Evolutionary conservation across 768 basidiomycete species (phyloP), one percentile per base, ranked within the genome.

Genomic region (Baorangia bicolor): DNA sequence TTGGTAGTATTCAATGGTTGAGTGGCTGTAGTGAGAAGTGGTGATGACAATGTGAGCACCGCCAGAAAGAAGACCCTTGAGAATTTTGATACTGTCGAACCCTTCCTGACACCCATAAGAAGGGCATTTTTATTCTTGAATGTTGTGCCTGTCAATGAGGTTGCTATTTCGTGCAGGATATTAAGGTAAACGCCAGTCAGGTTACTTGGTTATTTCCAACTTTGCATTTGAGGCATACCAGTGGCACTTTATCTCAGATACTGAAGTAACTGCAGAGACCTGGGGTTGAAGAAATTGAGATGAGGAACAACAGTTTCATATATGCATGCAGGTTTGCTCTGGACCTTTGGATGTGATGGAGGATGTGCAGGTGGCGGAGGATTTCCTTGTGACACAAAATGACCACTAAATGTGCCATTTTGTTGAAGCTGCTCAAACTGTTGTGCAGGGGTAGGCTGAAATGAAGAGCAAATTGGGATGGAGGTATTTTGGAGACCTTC

Each of bases 71-170:
- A 98, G 84, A 58, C 97, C 97, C 73, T 97, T 98, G 59, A 99
- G 81, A 58, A 99, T 91, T 74, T 98, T 97, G 48, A 97, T 91
- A 55, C 97, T 97, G 62, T 99, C 4, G 94, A 97, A 12, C 94
- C 96, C 68, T 94, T 96, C 48, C 97, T 97, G 49, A 98, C 97
- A 67, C 97, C 97, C 31, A 97, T 99, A 28, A 98, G 81, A 18
- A 99, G 83, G 2, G 97, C 97, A 65, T 98, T 98, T 82, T 98
- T 99, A 78, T 95, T 95, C 73, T 96, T 91, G 82, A 98, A 99
- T 1, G 94, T 95, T 1, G 95, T 98, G 13, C 97, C 97, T n/a
- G n/a, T n/a, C n/a, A n/a, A n/a, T 5, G 96, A 94, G 0, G 97
- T 98, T 7, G 97, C 97, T 64, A 99, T 98, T 74, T 99, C 97